Evolutionary conservation across 2,329 filamentous ascomycete species (phyloP).

Genomic region (Monilinia vaccinii-corymbosi): DNA sequence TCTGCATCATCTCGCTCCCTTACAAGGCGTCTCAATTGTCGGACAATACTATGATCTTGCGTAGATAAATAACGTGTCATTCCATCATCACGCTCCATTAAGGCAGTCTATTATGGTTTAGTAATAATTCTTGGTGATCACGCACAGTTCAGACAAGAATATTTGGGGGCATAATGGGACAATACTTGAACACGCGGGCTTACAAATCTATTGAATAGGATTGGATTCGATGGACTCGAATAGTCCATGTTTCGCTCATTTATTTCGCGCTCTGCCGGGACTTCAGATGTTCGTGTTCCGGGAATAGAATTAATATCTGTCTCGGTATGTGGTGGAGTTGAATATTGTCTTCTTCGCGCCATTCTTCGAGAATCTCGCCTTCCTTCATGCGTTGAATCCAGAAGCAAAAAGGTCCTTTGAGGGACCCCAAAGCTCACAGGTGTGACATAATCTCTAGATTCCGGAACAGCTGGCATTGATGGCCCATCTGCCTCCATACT

Average conservation of each 20-base stretch:
- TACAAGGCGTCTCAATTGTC: background rate
- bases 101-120: background rate
- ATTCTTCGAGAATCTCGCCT: constrained; percentile 19
- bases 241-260: background rate
- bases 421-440: background rate
- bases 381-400: background rate
- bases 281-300: background rate
- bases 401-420: no score
- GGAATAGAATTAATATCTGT: constrained; percentile 15
- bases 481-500: constrained; percentile 18
- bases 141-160: background rate
- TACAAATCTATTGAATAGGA: background rate
- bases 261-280: background rate
- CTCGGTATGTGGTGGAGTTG: constrained; percentile 22
- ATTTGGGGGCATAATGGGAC: background rate
- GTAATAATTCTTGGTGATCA: background rate
- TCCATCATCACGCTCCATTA: background rate
- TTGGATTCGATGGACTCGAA: background rate
- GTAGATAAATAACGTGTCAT: background rate
- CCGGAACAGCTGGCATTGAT: constrained; percentile 26
- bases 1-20: background rate
- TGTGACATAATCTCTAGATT: constrained; percentile 16
- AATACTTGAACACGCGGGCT: background rate
- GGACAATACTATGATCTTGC: background rate
- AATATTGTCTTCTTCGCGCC: constrained; percentile 16